These are phyloP conservation scores for Silene conica DNA, from an alignment of 148 eudicot species.

Conservation along the genomic window DNA sequence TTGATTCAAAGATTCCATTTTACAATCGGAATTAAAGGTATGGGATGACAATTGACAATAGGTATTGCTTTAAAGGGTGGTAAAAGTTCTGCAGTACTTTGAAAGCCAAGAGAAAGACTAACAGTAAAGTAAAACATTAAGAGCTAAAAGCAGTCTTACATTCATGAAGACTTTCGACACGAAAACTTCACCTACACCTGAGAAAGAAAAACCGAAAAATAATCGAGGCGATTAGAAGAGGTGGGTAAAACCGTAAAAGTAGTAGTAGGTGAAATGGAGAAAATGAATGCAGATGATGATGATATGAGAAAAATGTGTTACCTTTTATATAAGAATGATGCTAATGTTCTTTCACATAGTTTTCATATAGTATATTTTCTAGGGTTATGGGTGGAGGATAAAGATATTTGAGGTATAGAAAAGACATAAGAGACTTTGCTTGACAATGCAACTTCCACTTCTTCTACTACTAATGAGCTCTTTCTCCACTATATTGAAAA, in stretches of 20 bases:
- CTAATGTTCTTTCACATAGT: background rate
- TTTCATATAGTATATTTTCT: background rate
- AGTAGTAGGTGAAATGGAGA: constrained; percentile 40
- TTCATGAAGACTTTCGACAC: background rate
- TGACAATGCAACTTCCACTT: constrained; percentile 62
- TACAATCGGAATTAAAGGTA: background rate
- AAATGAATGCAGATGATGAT: constrained; percentile 34
- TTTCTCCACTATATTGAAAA: constrained; percentile 34
- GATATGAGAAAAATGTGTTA: constrained; percentile 14
- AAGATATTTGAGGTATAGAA: constrained; percentile 27
- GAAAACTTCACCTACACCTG: constrained; percentile 21
- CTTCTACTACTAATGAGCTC: constrained; percentile 15
- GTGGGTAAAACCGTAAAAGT: constrained; percentile 28
- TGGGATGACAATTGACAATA: background rate
- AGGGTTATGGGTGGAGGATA: constrained; percentile 14
- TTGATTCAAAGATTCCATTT: constrained; percentile 45
- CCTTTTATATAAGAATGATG: background rate
- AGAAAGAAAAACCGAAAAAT: constrained; percentile 11
- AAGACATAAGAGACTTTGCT: constrained; percentile 42
- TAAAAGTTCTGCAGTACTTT: background rate
- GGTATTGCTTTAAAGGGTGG: constrained; percentile 10
- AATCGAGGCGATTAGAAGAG: constrained; percentile 10
- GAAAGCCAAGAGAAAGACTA: background rate
- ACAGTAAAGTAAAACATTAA: background rate
- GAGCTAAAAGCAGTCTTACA: background rate